These are phyloP conservation scores for Berkeleyomyces rouxiae DNA, from an alignment of 2,329 filamentous ascomycete genomes.

Conservation along the genomic window DNA sequence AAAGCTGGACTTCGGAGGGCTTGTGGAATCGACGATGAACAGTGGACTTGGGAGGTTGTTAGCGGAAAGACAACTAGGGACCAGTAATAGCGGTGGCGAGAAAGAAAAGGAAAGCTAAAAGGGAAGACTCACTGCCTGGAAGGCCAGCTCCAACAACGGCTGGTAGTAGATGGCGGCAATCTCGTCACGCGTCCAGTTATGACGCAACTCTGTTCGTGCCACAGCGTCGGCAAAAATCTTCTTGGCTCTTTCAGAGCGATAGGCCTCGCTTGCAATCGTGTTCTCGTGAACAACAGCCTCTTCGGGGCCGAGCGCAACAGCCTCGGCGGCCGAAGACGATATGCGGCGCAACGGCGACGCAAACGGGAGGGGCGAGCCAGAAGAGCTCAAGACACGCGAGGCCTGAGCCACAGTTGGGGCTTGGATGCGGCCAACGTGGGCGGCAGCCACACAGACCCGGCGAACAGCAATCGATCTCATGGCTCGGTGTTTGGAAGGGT, in stretches of 20 bases:
- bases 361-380: neutral
- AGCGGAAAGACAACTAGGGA: neutral
- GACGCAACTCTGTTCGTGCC: conserved; percentile 42
- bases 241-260: neutral
- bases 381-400: neutral
- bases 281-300: neutral
- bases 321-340: conserved; percentile 1
- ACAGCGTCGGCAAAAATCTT: conserved; percentile 35
- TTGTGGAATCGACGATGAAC: conserved; percentile 77
- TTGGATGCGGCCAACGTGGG: neutral
- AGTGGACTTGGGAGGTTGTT: conserved; percentile 35
- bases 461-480: neutral
- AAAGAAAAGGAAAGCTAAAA: neutral
- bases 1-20: conserved; percentile 72
- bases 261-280: neutral
- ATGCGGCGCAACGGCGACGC: neutral
- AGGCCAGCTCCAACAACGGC: conserved; percentile 62
- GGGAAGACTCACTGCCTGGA: conserved; percentile 44
- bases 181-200: conserved; percentile 67
- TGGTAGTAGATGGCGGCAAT: conserved; percentile 69
- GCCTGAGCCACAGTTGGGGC: neutral
- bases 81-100: neutral
- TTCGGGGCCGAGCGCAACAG: neutral
- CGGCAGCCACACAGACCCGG: neutral
- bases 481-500: neutral